These are phyloP conservation scores for Ceratobasidium sp. DNA, from an alignment of 1,284 basidiomycete species.

Conservation along the genomic window DNA sequence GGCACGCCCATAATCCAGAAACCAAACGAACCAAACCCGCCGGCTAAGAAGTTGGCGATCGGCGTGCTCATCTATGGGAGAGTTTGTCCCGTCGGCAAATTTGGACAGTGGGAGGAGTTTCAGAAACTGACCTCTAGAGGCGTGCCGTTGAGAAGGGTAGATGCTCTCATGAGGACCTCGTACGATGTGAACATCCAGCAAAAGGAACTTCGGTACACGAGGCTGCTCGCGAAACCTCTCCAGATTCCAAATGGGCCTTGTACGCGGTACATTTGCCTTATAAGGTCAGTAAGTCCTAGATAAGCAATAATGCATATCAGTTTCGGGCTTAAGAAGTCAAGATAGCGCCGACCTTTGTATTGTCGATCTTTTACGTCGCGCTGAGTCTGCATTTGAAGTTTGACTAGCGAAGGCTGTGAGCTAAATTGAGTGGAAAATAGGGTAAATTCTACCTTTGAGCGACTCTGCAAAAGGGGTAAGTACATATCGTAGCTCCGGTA, in stretches of 20 bases:
- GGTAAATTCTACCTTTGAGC: constrained; percentile 65
- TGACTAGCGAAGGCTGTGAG: constrained; percentile 60
- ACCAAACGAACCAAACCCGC: constrained; percentile 69
- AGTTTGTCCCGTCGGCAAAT: not conserved
- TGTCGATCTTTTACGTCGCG: constrained; percentile 64
- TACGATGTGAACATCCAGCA: constrained; percentile 71
- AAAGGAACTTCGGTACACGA: constrained; percentile 71
- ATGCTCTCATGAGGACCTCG: constrained; percentile 71
- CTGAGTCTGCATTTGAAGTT: constrained; percentile 79
- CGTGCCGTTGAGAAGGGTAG: constrained; percentile 63
- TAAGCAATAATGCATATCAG: not conserved
- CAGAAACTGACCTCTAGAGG: constrained; percentile 61
- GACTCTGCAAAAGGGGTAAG: constrained; percentile 61
- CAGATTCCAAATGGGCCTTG: constrained; percentile 70
- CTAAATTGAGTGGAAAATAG: not conserved
- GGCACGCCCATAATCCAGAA: constrained; percentile 79
- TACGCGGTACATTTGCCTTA: constrained; percentile 63
- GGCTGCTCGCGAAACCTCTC: constrained; percentile 71
- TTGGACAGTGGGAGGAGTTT: not conserved
- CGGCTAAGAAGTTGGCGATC: constrained; percentile 73
- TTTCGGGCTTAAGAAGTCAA: not conserved
- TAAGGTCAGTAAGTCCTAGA: constrained; percentile 61
- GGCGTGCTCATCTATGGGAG: constrained; percentile 67
- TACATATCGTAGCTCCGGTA: not conserved
- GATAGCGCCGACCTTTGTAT: constrained; percentile 66